Evolutionary conservation across 331 rosid species (phyloP).

Genomic region (Quercus phellos): DNA sequence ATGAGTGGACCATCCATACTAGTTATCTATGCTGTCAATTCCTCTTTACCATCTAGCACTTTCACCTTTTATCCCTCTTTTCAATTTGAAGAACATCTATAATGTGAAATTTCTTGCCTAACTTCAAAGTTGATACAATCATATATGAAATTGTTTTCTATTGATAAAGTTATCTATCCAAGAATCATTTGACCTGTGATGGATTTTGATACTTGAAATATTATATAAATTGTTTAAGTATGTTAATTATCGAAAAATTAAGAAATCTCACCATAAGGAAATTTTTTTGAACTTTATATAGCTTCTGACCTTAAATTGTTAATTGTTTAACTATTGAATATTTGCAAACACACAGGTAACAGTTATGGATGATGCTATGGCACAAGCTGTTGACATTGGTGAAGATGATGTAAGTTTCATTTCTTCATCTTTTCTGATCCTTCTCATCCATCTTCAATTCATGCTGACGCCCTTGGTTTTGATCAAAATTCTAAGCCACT

Average conservation of each 20-base stretch:
- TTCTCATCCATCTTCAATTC: conserved; percentile 3
- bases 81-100: neutral
- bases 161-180: neutral
- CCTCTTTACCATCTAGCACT: no score
- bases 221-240: neutral
- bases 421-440: conserved; percentile 3
- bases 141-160: neutral
- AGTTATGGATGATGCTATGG: conserved; percentile 87
- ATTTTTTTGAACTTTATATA: neutral
- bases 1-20: no score
- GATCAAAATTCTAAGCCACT: neutral
- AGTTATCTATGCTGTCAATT: no score
- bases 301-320: neutral
- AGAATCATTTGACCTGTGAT: neutral
- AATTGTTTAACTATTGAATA: conserved; percentile 18
- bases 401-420: conserved; percentile 75
- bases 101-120: neutral
- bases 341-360: conserved; percentile 47
- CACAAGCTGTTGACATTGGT: conserved; percentile 88
- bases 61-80: no score
- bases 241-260: neutral
- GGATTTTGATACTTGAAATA: neutral
- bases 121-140: neutral
- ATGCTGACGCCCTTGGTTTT: neutral
- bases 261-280: neutral